phyloP scores from a whole-genome alignment of 345 rosid species.

The Psidium friedrichsthalianum region DNA sequence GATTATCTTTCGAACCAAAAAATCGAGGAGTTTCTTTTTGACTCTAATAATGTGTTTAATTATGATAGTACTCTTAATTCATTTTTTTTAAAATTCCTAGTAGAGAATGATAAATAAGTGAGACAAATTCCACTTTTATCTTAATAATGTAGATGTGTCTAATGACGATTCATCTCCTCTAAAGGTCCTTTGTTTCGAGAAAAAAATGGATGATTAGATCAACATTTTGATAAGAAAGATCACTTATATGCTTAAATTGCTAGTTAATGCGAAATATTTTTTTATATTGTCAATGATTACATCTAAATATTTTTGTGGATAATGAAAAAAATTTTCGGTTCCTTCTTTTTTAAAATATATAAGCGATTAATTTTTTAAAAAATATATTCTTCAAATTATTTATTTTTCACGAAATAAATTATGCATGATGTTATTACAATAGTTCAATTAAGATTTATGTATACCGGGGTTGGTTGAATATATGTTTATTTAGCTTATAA shows the following conservation, averaged over 20 bases:
- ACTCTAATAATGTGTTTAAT: neutral
- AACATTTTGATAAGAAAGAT: no score
- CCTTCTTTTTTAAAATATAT: no score
- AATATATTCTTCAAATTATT: no score
- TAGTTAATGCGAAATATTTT: no score
- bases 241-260: no score
- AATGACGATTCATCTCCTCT: neutral
- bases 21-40: neutral
- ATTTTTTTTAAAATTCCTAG: neutral
- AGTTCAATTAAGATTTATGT: neutral
- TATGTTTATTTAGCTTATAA: neutral
- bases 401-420: no score
- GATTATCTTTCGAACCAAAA: neutral
- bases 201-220: no score
- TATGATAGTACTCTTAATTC: neutral
- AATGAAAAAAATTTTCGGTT: no score
- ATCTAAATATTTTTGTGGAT: no score
- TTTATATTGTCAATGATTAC: no score
- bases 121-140: neutral
- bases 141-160: neutral
- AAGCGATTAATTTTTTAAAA: no score
- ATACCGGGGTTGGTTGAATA: neutral
- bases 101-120: neutral
- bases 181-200: no score
- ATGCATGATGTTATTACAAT: neutral